Conservation (phyloP, 257 asterid species). For the Avicennia marina region DNA sequence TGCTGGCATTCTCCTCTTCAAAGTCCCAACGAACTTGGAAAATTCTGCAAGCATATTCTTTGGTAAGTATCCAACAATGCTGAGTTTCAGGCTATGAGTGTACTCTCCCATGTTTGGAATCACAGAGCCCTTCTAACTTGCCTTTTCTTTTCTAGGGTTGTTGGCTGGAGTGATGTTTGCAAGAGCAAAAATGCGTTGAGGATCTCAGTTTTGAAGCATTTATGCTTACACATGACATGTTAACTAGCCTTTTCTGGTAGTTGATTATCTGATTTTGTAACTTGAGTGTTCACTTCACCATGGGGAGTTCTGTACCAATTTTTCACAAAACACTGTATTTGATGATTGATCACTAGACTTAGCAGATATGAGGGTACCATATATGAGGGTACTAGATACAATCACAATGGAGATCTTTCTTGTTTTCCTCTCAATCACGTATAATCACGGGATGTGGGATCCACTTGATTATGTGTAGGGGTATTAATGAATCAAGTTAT, state of each 20-base stretch:
- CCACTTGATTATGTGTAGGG: too few species aligned
- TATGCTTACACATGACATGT: background rate
- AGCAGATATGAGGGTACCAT: too few species aligned
- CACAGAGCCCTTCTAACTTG: slow-evolving; percentile 5
- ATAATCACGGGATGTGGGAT: too few species aligned
- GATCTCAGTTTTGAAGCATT: slow-evolving; percentile 32
- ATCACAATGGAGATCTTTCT: too few species aligned
- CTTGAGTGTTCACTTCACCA: background rate
- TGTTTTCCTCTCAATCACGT: too few species aligned
- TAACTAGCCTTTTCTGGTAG: background rate
- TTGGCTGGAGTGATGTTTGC: slow-evolving; percentile 89
- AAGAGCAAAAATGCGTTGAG: slow-evolving; percentile 71
- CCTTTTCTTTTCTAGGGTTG: slow-evolving; percentile 43
- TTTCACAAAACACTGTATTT: background rate
- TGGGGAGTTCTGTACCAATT: background rate
- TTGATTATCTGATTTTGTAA: background rate
- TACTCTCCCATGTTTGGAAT: background rate
- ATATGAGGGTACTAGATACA: too few species aligned
- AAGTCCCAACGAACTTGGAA: slow-evolving; percentile 78
- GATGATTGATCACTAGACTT: too few species aligned
- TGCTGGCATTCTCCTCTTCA: slow-evolving; percentile 84
- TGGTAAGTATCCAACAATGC: slow-evolving; percentile 37
- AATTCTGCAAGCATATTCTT: slow-evolving; percentile 80
- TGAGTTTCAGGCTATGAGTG: background rate
- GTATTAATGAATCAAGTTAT: too few species aligned